These are phyloP conservation scores for Saussurea involucrata DNA, from an alignment of 129 eudicot species.

Conservation along the genomic window DNA sequence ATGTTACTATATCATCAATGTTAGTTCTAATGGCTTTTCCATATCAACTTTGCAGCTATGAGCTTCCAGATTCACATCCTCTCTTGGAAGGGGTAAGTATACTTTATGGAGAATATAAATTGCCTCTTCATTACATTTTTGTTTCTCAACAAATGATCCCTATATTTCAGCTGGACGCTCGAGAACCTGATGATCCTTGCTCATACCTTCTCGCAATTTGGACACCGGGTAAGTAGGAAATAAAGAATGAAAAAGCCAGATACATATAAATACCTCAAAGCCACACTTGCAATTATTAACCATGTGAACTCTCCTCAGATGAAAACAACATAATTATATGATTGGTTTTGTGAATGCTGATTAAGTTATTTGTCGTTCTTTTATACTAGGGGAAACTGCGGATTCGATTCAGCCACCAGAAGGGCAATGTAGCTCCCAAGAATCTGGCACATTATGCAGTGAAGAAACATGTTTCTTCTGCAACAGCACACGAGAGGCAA, in stretches of 20 bases:
- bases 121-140: background rate
- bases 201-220: constrained; percentile 91
- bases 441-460: constrained; percentile 52
- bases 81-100: constrained; percentile 76
- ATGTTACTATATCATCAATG: background rate
- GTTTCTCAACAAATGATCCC: constrained; percentile 3
- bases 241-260: background rate
- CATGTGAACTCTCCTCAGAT: background rate
- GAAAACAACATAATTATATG: background rate
- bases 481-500: constrained; percentile 65
- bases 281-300: background rate
- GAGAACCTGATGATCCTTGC: constrained; percentile 95
- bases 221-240: constrained; percentile 72
- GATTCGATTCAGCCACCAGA: constrained; percentile 65
- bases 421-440: constrained; percentile 65
- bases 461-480: constrained; percentile 70
- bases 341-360: constrained; percentile 5
- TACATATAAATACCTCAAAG: background rate
- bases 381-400: constrained; percentile 72
- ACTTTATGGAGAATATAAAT: constrained; percentile 5
- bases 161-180: constrained; percentile 56
- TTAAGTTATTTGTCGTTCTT: background rate
- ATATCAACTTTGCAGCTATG: constrained; percentile 62
- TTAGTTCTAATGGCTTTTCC: constrained; percentile 12
- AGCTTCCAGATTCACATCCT: constrained; percentile 93